Evolutionary conservation across 305 asterid genomes (phyloP), one percentile per base, ranked within the genome.

Genomic region (Andrographis paniculata): DNA sequence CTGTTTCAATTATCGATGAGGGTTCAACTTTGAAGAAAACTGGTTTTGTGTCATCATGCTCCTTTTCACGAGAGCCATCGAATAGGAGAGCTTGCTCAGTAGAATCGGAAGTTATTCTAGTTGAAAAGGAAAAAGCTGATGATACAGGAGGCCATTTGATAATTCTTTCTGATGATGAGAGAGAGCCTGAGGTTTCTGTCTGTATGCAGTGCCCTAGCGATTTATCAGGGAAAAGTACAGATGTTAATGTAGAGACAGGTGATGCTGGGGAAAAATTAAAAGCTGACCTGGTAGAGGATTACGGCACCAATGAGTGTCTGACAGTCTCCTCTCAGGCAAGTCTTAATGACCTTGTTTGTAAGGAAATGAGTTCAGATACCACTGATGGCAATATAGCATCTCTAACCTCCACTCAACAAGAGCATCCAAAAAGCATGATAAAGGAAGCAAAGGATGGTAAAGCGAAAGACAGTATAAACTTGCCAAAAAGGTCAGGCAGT

Each of bases 101-200:
- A 30, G 73, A 78, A 69, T 60, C 67, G 31, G 74, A 65, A 50
- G 62, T 41, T 40, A 53, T 56, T 46, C 42, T 53, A 35, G 53
- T 57, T 31, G 70, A 65, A 55, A 73, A 56, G 51, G 70, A 67
- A 55, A 59, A 69, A 45, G 41, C 42, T 56, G 64, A 46, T 56
- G 21, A 56, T 44, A 52, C 54, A 42, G 63, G 66, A 63, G 72
- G 36, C 56, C 54, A 68, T 66, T 53, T 74, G 38, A 59, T 86
- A 48, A 37, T 75, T 67, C 80, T 76, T 65, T 76, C 81, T 48
- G 93, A 83, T 57, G 93, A 82, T 53, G 96, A 91, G 67, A 53
- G 63, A 56, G 92, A 80, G 61, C 51, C 65, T 41, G 79, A 62
- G 46, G 54, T 55, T 59, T 58, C 81, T 73, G 61, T 50, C 50